Conservation (phyloP, 345 rosid species). For the Sisymbrium altissimum region DNA sequence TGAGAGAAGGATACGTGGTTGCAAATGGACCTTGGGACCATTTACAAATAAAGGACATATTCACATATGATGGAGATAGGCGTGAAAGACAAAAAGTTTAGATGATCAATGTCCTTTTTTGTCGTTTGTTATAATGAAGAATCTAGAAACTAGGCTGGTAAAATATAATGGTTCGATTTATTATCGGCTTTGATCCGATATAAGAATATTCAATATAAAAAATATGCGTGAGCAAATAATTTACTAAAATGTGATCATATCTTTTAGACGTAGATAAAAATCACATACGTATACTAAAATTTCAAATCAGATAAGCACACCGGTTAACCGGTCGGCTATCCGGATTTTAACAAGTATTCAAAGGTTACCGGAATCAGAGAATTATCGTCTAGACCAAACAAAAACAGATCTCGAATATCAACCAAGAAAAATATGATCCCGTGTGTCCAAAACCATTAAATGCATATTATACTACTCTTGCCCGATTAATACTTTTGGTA, state of each 20-base stretch:
- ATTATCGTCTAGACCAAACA: not conserved
- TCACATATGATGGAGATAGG: constrained; percentile 13
- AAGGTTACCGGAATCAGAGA: not conserved
- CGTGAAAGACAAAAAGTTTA: constrained; percentile 15
- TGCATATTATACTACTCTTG: not conserved
- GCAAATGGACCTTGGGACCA: constrained; percentile 23
- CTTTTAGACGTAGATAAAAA: not conserved
- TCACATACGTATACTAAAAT: not conserved
- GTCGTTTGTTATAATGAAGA: constrained; percentile 15
- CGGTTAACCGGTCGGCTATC: not conserved
- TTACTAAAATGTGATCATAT: not conserved
- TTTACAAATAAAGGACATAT: not conserved
- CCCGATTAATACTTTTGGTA: not conserved
- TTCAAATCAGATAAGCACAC: not conserved
- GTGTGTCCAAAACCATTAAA: not conserved
- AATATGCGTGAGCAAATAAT: not conserved
- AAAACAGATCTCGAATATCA: not conserved
- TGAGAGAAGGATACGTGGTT: constrained; percentile 23
- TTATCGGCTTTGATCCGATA: not conserved
- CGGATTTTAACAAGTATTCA: not conserved
- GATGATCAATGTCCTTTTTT: not conserved
- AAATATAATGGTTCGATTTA: not conserved
- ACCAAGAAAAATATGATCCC: not conserved
- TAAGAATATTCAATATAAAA: not conserved
- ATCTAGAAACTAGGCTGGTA: constrained; percentile 12